phyloP scores from a whole-genome alignment of 495 filamentous ascomycete genomes.

The Podospora comata region DNA sequence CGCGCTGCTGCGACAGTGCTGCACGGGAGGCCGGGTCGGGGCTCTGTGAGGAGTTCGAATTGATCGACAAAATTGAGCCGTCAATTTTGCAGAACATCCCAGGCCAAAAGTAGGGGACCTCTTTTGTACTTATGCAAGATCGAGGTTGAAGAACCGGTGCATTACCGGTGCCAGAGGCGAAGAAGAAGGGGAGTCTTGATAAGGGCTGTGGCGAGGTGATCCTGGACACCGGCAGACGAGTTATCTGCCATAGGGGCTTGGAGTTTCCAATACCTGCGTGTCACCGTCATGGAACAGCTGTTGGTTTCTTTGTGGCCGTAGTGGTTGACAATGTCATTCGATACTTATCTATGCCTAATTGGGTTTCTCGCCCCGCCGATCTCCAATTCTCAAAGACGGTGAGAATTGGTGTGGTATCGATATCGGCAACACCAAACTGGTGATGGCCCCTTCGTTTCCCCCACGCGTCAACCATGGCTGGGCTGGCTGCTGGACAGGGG shows the following conservation, averaged over 20 bases:
- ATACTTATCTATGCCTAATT: neutral
- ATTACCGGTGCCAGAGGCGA: neutral
- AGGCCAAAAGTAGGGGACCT: neutral
- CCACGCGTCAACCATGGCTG: neutral
- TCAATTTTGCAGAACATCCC: neutral
- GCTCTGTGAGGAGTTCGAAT: neutral
- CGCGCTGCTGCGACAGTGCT: neutral
- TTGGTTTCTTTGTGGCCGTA: neutral
- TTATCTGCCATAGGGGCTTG: neutral
- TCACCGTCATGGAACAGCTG: neutral
- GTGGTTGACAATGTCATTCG: neutral
- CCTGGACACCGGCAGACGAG: neutral
- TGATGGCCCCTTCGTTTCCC: neutral
- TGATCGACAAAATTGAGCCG: neutral
- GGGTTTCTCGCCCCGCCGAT: neutral
- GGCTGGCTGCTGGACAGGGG: too few species aligned
- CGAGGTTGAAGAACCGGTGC: neutral
- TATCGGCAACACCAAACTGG: neutral
- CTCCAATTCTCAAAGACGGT: neutral
- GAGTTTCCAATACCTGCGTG: neutral
- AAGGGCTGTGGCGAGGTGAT: neutral
- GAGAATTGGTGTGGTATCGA: neutral
- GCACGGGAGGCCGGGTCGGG: neutral
- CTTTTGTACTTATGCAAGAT: neutral
- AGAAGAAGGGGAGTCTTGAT: neutral